Conservation (phyloP, 352 stramenopile genomes). For the Pythium sukuiense region DNA sequence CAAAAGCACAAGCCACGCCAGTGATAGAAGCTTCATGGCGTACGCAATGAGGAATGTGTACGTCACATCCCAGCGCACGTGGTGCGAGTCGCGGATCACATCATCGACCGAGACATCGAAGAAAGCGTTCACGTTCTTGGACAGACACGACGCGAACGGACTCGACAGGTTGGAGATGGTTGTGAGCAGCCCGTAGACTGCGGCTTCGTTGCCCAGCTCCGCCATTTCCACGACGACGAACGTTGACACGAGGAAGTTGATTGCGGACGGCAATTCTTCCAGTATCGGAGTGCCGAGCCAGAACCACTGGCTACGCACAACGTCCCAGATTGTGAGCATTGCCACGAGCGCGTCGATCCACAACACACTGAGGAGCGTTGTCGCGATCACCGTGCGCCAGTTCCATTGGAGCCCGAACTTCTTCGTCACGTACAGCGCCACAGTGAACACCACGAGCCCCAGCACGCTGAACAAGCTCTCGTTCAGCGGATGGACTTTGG, state of each 20-base stretch:
- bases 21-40: constrained; percentile 38
- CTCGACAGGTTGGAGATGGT: constrained; percentile 37
- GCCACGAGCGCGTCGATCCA: constrained; percentile 28
- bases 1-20: constrained; percentile 53
- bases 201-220: constrained; percentile 42
- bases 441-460: constrained; percentile 31
- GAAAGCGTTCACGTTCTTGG: constrained; percentile 38
- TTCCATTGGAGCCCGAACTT: constrained; percentile 42
- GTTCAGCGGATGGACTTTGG: constrained; percentile 36
- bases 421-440: constrained; percentile 28
- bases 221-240: constrained; percentile 50
- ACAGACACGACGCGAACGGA: constrained; percentile 37
- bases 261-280: constrained; percentile 32
- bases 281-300: constrained; percentile 37
- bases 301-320: constrained; percentile 47
- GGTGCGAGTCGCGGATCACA: constrained; percentile 32
- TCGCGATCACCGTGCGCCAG: constrained; percentile 34
- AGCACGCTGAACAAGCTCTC: constrained; percentile 38
- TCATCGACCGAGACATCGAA: constrained; percentile 41
- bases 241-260: constrained; percentile 41
- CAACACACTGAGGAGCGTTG: constrained; percentile 30
- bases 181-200: constrained; percentile 38
- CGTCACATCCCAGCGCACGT: constrained; percentile 36
- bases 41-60: constrained; percentile 42
- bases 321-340: constrained; percentile 40